Conservation (phyloP, 108 stramenopile genomes). For the Pseudonitzschia pungens region DNA sequence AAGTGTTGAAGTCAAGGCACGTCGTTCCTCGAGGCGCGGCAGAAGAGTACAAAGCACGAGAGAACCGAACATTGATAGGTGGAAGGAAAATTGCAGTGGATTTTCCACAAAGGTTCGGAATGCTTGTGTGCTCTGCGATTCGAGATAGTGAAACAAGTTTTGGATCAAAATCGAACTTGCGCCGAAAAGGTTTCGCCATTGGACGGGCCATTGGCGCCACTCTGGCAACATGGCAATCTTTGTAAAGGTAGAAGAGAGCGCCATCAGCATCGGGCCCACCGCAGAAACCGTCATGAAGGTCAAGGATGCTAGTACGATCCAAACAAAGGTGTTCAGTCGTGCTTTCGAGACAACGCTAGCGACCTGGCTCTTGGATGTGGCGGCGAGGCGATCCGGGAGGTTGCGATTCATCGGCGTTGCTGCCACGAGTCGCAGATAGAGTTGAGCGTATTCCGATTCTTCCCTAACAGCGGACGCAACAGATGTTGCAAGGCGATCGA, state of each 20-base stretch:
- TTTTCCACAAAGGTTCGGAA: conserved; percentile 22
- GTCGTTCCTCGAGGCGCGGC: conserved; percentile 51
- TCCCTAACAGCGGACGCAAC: conserved; percentile 40
- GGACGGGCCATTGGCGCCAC: conserved; percentile 55
- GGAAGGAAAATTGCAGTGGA: conserved; percentile 58
- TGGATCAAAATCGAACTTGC: conserved; percentile 27
- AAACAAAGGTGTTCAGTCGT: conserved; percentile 60
- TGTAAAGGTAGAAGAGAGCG: conserved; percentile 31
- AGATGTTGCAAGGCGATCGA: conserved; percentile 27
- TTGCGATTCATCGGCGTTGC: conserved; percentile 42
- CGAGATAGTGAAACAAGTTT: conserved; percentile 31
- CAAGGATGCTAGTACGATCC: conserved; percentile 40
- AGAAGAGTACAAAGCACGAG: conserved; percentile 50
- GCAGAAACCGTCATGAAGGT: conserved; percentile 64
- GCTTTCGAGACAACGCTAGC: conserved; percentile 44
- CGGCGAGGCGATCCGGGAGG: conserved; percentile 27
- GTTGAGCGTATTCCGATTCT: conserved; percentile 62
- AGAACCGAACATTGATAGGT: conserved; percentile 51
- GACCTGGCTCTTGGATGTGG: conserved; percentile 48
- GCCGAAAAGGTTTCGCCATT: conserved; percentile 43
- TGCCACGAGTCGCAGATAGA: conserved; percentile 68
- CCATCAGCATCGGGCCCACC: conserved; percentile 45
- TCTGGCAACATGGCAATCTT: conserved; percentile 39
- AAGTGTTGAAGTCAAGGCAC: conserved; percentile 14
- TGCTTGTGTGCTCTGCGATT: conserved; percentile 22